phyloP scores from a whole-genome alignment of 192 early-diverging fungal genomes.

The Linnemannia exigua region DNA sequence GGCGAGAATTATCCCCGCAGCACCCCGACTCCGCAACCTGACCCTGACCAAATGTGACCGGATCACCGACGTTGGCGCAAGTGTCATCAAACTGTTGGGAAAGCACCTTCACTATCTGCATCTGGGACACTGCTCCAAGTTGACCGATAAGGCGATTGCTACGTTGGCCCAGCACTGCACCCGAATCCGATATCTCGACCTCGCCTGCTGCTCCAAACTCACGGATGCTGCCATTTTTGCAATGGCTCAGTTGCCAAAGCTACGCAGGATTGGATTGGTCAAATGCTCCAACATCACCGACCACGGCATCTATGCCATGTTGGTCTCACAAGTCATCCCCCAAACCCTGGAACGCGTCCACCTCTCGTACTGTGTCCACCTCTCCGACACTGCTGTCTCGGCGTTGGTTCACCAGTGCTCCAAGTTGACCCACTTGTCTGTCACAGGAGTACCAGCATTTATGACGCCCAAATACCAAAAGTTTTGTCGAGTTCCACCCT shows the following conservation, averaged over 20 bases:
- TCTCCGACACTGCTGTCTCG: slow-evolving; percentile 60
- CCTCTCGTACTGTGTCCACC: slow-evolving; percentile 68
- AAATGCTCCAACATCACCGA: slow-evolving; percentile 74
- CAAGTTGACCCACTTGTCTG: slow-evolving; percentile 65
- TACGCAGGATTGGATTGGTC: slow-evolving; percentile 71
- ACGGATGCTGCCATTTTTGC: slow-evolving; percentile 67
- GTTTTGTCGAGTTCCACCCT: slow-evolving; percentile 67
- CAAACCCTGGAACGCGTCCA: slow-evolving; percentile 69
- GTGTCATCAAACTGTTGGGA: slow-evolving; percentile 62
- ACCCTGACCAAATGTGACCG: slow-evolving; percentile 68
- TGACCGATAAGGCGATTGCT: slow-evolving; percentile 67
- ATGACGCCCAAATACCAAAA: slow-evolving; percentile 61
- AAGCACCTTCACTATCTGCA: slow-evolving; percentile 72
- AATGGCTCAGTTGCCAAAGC: slow-evolving; percentile 65
- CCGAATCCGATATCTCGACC: slow-evolving; percentile 68
- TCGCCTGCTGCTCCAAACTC: slow-evolving; percentile 68
- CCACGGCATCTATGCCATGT: slow-evolving; percentile 62
- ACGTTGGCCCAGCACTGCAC: slow-evolving; percentile 64
- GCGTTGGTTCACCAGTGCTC: slow-evolving; percentile 62
- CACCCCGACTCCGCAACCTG: slow-evolving; percentile 68
- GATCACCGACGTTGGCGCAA: slow-evolving; percentile 66
- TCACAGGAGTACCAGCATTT: slow-evolving; percentile 70
- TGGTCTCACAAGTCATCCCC: slow-evolving; percentile 56
- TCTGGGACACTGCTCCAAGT: slow-evolving; percentile 66
- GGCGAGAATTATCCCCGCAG: slow-evolving; percentile 59